phyloP scores from a whole-genome alignment of 306 rosid species.

The Ceratonia siliqua region DNA sequence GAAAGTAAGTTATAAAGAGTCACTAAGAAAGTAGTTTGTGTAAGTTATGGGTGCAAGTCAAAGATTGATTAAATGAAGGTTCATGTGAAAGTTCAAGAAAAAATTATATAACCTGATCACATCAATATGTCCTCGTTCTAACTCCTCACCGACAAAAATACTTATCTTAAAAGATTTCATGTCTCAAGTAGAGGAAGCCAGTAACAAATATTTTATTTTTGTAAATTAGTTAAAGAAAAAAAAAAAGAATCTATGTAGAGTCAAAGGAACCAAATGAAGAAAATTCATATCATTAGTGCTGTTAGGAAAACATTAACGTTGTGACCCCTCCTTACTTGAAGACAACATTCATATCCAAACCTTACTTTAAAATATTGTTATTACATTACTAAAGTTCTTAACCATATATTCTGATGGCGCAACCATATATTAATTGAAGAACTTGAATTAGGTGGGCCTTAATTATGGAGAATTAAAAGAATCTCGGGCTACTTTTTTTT shows the following conservation, averaged over 20 bases:
- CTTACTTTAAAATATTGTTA: not conserved
- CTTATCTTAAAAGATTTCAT: not conserved
- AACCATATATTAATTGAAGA: not conserved
- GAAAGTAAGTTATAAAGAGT: too few relatives aligned
- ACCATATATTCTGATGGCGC: constrained; percentile 13
- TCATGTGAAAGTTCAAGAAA: not conserved
- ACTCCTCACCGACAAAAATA: constrained; percentile 4
- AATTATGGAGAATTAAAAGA: too few relatives aligned
- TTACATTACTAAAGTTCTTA: not conserved
- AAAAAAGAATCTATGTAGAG: constrained; percentile 37
- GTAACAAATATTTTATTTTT: constrained; percentile 14
- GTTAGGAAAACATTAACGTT: constrained; percentile 36
- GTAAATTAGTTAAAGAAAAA: constrained; percentile 10
- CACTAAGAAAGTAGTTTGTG: not conserved
- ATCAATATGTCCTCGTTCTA: not conserved
- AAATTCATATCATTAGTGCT: constrained; percentile 39
- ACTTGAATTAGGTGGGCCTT: constrained; percentile 26
- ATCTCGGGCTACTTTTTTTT: constrained; percentile 22
- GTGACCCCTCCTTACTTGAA: constrained; percentile 31
- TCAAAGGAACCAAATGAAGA: constrained; percentile 35
- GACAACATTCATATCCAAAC: constrained; percentile 32
- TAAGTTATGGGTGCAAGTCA: not conserved
- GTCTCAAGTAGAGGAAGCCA: constrained; percentile 23
- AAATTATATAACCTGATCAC: not conserved
- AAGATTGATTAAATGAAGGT: not conserved